Evolutionary conservation across 805 yeast genomes (phyloP).

Genomic region (Candida alai): DNA sequence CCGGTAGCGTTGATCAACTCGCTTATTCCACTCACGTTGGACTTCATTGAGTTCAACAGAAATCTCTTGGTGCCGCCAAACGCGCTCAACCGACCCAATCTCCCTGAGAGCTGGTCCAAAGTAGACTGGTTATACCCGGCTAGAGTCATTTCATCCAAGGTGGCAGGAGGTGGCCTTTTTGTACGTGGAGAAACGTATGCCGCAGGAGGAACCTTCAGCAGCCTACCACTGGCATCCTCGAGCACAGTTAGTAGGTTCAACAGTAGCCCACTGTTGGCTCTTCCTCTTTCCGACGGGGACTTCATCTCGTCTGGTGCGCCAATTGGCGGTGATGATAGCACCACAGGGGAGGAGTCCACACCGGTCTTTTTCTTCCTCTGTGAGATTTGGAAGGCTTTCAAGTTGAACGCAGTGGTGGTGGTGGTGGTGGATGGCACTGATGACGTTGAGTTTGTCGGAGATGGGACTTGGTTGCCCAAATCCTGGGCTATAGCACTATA

Average conservation of each 20-base stretch:
- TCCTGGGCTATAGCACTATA: slow-evolving; percentile 28
- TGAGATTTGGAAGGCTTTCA: slow-evolving; percentile 34
- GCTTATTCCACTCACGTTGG: slow-evolving; percentile 44
- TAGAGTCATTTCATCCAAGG: background rate
- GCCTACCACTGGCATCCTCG: background rate
- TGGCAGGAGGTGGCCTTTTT: too few relatives aligned
- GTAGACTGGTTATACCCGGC: slow-evolving; percentile 35
- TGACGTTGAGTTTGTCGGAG: background rate
- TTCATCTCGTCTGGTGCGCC: slow-evolving; percentile 14
- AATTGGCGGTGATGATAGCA: too few relatives aligned
- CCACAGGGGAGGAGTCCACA: background rate
- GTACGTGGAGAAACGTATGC: too few relatives aligned
- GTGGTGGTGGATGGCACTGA: slow-evolving; percentile 5
- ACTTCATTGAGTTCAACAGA: slow-evolving; percentile 49
- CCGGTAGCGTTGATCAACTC: slow-evolving; percentile 45
- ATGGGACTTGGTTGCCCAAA: slow-evolving; percentile 16
- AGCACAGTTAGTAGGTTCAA: slow-evolving; percentile 37
- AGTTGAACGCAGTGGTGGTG: slow-evolving; percentile 15
- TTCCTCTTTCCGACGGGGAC: slow-evolving; percentile 22
- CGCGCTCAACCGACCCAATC: slow-evolving; percentile 5
- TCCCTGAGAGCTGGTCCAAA: slow-evolving; percentile 31
- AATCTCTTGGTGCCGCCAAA: slow-evolving; percentile 30
- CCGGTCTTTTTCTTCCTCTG: background rate
- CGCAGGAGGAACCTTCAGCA: background rate
- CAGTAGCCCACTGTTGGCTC: slow-evolving; percentile 36